A percentile compares a stretch with the other conserved stretches of the same genome.
Conservation (phyloP, 495 filamentous ascomycete genomes). For the Hapsidospora chrysogenum region DNA sequence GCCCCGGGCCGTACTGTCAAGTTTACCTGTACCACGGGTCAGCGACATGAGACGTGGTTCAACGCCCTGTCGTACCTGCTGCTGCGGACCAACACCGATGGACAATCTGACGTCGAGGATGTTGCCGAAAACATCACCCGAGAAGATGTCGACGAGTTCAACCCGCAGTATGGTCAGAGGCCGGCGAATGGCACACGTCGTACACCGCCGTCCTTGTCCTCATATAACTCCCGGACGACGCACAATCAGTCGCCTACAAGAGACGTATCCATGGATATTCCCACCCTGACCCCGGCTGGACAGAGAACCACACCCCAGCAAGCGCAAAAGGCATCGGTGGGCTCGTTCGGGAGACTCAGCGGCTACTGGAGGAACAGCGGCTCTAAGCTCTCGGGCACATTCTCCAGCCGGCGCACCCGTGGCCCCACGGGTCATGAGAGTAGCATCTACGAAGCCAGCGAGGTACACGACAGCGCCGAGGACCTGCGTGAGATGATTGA, state of each 20-base stretch:
- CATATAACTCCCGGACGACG: slow-evolving; percentile 58
- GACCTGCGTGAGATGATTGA: slow-evolving; percentile 63
- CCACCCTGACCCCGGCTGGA: slow-evolving; percentile 24
- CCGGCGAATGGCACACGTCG: slow-evolving; percentile 19
- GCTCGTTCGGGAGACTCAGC: slow-evolving; percentile 25
- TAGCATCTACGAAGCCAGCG: slow-evolving; percentile 51
- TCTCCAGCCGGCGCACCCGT: slow-evolving; percentile 26
- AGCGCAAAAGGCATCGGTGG: slow-evolving; percentile 10
- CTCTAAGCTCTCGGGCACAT: slow-evolving; percentile 21
- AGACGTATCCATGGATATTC: slow-evolving; percentile 22
- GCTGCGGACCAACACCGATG: slow-evolving; percentile 48
- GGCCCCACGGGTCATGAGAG: slow-evolving; percentile 16
- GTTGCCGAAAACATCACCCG: slow-evolving; percentile 38
- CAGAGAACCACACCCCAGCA: background rate
- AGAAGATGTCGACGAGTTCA: slow-evolving; percentile 84
- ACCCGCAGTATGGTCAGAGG: slow-evolving; percentile 45
- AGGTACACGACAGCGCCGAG: slow-evolving; percentile 61
- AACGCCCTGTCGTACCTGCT: slow-evolving; percentile 91
- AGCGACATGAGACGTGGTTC: slow-evolving; percentile 96
- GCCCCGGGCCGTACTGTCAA: slow-evolving; percentile 79
- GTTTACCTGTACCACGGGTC: slow-evolving; percentile 84
- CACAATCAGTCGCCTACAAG: slow-evolving; percentile 38
- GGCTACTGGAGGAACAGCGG: slow-evolving; percentile 26
- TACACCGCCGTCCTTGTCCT: slow-evolving; percentile 56
- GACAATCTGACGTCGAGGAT: slow-evolving; percentile 39